Conservation (phyloP, 2,329 filamentous ascomycete genomes). For the Exophiala mesophila region DNA sequence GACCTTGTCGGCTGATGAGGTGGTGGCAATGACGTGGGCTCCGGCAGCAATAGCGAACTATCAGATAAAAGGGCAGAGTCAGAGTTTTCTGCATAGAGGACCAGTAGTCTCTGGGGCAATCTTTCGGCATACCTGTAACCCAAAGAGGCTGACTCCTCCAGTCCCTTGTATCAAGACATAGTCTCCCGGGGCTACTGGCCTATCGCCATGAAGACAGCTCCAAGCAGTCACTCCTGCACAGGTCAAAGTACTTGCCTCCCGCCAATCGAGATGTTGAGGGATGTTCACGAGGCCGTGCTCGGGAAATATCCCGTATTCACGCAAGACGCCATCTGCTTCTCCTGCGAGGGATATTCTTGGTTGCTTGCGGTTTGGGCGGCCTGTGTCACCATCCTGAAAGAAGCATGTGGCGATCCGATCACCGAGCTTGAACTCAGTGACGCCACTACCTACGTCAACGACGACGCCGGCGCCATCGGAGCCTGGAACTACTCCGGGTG, state of each 20-base stretch:
- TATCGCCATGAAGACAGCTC: slow-evolving; percentile 60
- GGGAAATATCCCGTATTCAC: slow-evolving; percentile 62
- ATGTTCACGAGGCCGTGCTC: slow-evolving; percentile 63
- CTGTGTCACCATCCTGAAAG: slow-evolving; percentile 53
- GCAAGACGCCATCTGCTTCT: slow-evolving; percentile 61
- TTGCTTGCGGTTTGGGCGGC: slow-evolving; percentile 39
- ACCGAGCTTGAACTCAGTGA: slow-evolving; percentile 52
- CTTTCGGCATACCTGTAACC: too few species aligned
- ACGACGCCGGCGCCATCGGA: slow-evolving; percentile 46
- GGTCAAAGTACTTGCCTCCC: slow-evolving; percentile 54
- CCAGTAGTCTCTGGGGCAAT: too few species aligned
- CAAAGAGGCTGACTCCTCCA: slow-evolving; percentile 53
- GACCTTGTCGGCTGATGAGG: slow-evolving; percentile 52
- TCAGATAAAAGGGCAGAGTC: too few species aligned
- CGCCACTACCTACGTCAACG: slow-evolving; percentile 50
- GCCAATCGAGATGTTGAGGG: slow-evolving; percentile 51
- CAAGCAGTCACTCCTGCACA: slow-evolving; percentile 62
- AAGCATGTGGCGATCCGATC: slow-evolving; percentile 56
- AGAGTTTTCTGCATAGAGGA: too few species aligned
- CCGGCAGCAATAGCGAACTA: slow-evolving; percentile 48
- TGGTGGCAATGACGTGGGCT: slow-evolving; percentile 55
- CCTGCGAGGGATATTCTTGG: slow-evolving; percentile 61
- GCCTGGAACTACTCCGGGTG: slow-evolving; percentile 40
- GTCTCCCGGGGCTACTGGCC: slow-evolving; percentile 44
- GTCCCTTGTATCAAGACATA: slow-evolving; percentile 58